Base-by-base conservation (phyloP, 345 rosid genomes). In the Streptanthus diversifolius region DNA sequence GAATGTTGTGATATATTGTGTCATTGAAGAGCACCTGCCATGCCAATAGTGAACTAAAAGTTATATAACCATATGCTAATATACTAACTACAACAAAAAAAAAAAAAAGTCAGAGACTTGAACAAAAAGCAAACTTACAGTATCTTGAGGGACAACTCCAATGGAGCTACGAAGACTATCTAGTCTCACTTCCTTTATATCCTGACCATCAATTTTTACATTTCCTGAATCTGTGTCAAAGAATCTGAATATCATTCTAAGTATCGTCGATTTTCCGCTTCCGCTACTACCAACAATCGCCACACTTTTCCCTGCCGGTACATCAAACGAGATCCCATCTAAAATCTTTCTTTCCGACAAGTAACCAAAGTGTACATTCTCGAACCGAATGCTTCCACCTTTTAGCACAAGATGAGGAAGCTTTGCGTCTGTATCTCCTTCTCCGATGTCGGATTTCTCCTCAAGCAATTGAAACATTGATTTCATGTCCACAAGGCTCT, bases 121-220 rank as follows among this genome's bases (percentile, higher is more conserved):
- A n/a, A n/a, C n/a, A n/a, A n/a, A n/a, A n/a, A n/a, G n/a, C n/a
- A 22, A 22, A 22, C 27, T 25, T 82, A 91, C 98, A 25, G 96
- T 95, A 80, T 95, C 99, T 80, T 95, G 99, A 29, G 99, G 96
- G 45, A 95, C 99, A 76, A 90, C 96, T 72, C 96, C 99, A 73
- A 90, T 79, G 64, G 81, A 85, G 36, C 60, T 79, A 33, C 93
- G 77, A 69, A 91, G 83, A 82, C 99, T 91, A 58, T 82, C 83
- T 66, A 87, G 64, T 13, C 85, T 86, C 15, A 90, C 88, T 64
- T 86, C 81, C 55, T 83, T 79, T 73, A 90, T 78, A 61, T 95
- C 90, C 70, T 95, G 98, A 74, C 81, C 93, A 83, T 95, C 99
- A 48, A 95, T 87, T 47, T 45, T 83, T 57, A 95, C 97, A 56